These are phyloP conservation scores for Nemania sp. DNA, from an alignment of 2,329 filamentous ascomycete genomes.

Conservation along the genomic window DNA sequence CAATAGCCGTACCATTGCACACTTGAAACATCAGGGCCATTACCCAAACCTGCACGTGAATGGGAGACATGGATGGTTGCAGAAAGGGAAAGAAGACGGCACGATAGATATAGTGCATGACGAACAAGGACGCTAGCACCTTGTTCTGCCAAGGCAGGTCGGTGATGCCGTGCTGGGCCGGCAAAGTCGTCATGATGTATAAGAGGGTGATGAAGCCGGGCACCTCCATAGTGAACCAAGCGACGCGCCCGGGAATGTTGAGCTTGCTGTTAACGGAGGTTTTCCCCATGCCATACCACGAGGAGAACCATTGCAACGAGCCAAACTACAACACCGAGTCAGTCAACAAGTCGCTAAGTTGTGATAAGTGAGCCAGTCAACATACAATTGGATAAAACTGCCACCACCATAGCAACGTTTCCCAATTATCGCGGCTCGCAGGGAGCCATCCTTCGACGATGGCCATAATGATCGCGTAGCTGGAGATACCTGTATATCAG, in stretches of 20 bases:
- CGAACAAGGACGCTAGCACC: constrained; percentile 71
- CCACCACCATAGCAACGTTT: constrained; percentile 57
- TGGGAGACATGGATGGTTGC: constrained; percentile 91
- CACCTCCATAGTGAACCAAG: constrained; percentile 87
- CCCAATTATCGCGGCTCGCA: constrained; percentile 61
- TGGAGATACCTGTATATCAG: not conserved
- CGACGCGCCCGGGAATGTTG: constrained; percentile 87
- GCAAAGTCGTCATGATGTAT: constrained; percentile 76
- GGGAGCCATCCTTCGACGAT: constrained; percentile 61
- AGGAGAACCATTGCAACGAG: constrained; percentile 73
- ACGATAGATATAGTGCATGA: constrained; percentile 89
- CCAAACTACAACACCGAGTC: constrained; percentile 59
- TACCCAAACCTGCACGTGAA: constrained; percentile 71
- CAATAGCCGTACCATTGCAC: constrained; percentile 76
- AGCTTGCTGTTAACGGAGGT: constrained; percentile 74
- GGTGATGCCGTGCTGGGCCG: constrained; percentile 58
- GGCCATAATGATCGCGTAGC: constrained; percentile 49
- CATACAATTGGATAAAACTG: constrained; percentile 60
- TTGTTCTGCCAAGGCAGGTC: constrained; percentile 77
- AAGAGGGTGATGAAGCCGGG: constrained; percentile 77
- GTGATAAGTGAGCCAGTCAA: not conserved
- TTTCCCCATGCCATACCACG: constrained; percentile 91
- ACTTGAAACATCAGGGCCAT: constrained; percentile 76
- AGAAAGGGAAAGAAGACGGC: constrained; percentile 81
- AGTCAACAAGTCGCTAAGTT: not conserved